Percentiles rank a stretch among this genome's conserved stretches.
phyloP scores from a whole-genome alignment of 2,329 filamentous ascomycete species.

The Neonectria ditissima region DNA sequence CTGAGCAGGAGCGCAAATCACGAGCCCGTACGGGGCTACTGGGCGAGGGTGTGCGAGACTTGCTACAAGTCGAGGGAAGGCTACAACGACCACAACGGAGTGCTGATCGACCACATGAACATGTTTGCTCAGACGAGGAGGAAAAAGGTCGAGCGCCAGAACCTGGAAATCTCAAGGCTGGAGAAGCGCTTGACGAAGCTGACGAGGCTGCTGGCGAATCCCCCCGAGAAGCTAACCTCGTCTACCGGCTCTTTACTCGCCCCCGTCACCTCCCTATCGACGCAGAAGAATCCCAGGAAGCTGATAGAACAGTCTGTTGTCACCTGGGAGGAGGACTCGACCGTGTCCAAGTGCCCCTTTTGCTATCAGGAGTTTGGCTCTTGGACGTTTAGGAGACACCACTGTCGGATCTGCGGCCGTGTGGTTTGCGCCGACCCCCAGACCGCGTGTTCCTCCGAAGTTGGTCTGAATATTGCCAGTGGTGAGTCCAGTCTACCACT shows the following conservation, averaged over 20 bases:
- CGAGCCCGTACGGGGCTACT: conserved; percentile 89
- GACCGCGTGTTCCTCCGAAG: conserved; percentile 86
- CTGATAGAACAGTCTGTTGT: conserved; percentile 91
- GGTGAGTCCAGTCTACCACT: conserved; percentile 22
- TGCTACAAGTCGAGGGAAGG: conserved; percentile 97
- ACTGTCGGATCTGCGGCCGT: conserved; percentile 92
- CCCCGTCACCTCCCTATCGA: conserved; percentile 70
- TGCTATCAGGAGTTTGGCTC: conserved; percentile 96
- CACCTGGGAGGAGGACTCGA: conserved; percentile 92
- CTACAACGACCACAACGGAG: conserved; percentile 88
- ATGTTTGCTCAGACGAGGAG: conserved; percentile 78
- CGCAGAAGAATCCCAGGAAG: conserved; percentile 82
- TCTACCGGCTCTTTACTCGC: conserved; percentile 66
- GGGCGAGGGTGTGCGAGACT: conserved; percentile 98
- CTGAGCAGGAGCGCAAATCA: conserved; percentile 88
- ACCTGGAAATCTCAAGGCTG: conserved; percentile 87
- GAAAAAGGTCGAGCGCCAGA: conserved; percentile 83
- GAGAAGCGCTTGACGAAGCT: conserved; percentile 94
- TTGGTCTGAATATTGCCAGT: conserved; percentile 72
- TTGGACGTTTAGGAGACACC: conserved; percentile 93
- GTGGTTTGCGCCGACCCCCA: conserved; percentile 91
- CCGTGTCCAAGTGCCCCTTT: conserved; percentile 85
- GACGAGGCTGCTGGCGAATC: conserved; percentile 83
- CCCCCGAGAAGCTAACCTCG: conserved; percentile 73
- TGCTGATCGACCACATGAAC: conserved; percentile 77